Evolutionary conservation across 768 basidiomycete species (phyloP), one percentile per base, ranked within the genome.

Genomic region (Baorangia bicolor): DNA sequence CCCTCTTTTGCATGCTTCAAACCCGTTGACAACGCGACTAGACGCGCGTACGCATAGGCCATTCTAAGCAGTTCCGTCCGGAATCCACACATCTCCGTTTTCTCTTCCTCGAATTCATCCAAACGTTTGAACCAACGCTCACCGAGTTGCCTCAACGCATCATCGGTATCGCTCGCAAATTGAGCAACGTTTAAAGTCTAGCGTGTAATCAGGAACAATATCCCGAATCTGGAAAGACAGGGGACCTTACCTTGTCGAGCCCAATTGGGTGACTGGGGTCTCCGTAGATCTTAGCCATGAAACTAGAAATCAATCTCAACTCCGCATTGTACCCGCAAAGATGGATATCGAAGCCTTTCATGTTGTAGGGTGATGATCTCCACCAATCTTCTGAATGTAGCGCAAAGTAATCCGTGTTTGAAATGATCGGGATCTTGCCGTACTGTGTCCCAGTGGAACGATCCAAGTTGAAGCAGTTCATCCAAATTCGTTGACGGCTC

Each of bases 401-500:
- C 16, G 88, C 87, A 55, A 87, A 86, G 68, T 90, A 94, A 72
- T 92, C 90, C 8, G 79, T 77, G 61, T 88, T 83, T 57, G 78
- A 78, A 67, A 97, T 86, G 42, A 90, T 91, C 18, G 90, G 85
- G 0, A 85, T 81, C 72, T 93, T 93, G 52, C 94, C 94, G 71
- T 95, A 93, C 69, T 94, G 88, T 18, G 86, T 87, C 5, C 90
- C 86, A 9, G 90, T 88, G 6, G 92, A 94, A 23, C 92, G 86
- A 70, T 98, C 94, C 39, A 96, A 75, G 71, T 94, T 92, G 74
- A 88, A 92, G 71, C 92, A 94, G 67, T 87, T 90, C 54, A 96
- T 73, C 94, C 94, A 98, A 7, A 90, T 81, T 21, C 94, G 84
- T 49, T 92, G 92, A 39, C 94, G 86, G 67, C 94, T 96, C 52